phyloP scores from a whole-genome alignment of 2,329 filamentous ascomycete species.

The Diaporthe vexans region DNA sequence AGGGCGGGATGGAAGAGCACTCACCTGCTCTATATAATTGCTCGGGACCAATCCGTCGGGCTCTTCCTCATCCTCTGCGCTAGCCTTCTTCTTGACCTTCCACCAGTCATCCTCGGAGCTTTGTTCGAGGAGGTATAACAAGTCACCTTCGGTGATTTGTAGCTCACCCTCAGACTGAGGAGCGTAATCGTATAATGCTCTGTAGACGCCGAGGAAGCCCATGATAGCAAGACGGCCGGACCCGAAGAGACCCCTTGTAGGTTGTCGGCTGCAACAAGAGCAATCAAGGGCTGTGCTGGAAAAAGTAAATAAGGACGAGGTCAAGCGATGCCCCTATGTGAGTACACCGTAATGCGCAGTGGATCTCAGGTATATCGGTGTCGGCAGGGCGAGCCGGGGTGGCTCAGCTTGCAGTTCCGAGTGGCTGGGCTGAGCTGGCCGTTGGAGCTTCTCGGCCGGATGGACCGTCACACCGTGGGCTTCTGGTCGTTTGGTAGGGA shows the following conservation, averaged over 20 bases:
- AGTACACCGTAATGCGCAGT: constrained; percentile 32
- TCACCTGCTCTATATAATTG: constrained; percentile 95
- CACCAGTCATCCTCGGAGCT: constrained; percentile 87
- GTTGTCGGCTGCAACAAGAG: constrained; percentile 30
- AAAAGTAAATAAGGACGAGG: not conserved
- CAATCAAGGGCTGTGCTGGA: not conserved
- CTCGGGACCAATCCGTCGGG: constrained; percentile 91
- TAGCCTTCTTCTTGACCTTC: constrained; percentile 94
- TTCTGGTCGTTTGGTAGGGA: not conserved
- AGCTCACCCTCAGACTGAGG: constrained; percentile 91
- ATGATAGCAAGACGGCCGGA: constrained; percentile 61
- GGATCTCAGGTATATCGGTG: constrained; percentile 8
- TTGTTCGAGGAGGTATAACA: constrained; percentile 91
- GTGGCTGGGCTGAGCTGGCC: constrained; percentile 28
- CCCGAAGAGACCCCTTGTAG: not conserved
- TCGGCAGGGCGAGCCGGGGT: constrained; percentile 38
- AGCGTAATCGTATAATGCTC: constrained; percentile 91
- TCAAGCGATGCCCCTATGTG: constrained; percentile 19
- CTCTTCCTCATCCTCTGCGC: constrained; percentile 87
- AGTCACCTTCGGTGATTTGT: constrained; percentile 85
- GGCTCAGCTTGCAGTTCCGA: constrained; percentile 29
- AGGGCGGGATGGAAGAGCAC: constrained; percentile 48
- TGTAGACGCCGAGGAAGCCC: constrained; percentile 94
- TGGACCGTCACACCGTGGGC: constrained; percentile 27
- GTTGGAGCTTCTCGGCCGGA: constrained; percentile 35